Conservation (phyloP, 345 rosid species). For the Heritiera littoralis region DNA sequence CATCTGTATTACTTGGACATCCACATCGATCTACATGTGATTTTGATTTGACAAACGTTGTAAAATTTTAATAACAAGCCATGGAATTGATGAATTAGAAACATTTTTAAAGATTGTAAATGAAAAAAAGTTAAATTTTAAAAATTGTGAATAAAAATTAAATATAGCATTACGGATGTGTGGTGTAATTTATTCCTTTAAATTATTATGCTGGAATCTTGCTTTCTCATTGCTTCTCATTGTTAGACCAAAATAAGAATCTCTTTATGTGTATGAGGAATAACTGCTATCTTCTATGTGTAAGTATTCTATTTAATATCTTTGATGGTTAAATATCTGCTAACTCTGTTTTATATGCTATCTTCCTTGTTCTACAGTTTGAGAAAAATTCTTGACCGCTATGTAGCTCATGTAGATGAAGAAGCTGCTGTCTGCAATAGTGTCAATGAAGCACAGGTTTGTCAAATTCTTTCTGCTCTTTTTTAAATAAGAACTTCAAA, state of each 20-base stretch:
- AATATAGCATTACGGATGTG: too few species aligned
- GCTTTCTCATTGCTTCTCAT: too few species aligned
- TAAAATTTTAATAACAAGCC: too few species aligned
- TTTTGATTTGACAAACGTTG: too few species aligned
- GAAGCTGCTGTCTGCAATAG: constrained; percentile 25
- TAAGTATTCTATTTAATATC: neutral
- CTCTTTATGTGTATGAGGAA: neutral
- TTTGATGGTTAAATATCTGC: neutral
- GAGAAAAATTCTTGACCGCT: constrained; percentile 23
- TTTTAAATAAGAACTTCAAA: neutral
- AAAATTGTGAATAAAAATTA: too few species aligned
- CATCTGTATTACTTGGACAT: too few species aligned
- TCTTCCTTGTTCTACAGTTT: constrained; percentile 20
- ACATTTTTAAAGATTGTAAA: too few species aligned
- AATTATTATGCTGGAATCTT: too few species aligned
- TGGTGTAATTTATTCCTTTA: too few species aligned
- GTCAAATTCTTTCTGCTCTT: neutral
- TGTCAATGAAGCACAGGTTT: constrained; percentile 25
- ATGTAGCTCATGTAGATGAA: constrained; percentile 18
- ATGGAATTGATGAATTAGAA: too few species aligned
- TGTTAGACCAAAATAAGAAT: neutral
- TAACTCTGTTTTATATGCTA: neutral
- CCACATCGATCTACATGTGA: too few species aligned
- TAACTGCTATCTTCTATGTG: neutral
- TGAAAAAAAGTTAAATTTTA: too few species aligned